Conservation (phyloP, 495 filamentous ascomycete genomes). For the Massariosphaeria phaeospora region DNA sequence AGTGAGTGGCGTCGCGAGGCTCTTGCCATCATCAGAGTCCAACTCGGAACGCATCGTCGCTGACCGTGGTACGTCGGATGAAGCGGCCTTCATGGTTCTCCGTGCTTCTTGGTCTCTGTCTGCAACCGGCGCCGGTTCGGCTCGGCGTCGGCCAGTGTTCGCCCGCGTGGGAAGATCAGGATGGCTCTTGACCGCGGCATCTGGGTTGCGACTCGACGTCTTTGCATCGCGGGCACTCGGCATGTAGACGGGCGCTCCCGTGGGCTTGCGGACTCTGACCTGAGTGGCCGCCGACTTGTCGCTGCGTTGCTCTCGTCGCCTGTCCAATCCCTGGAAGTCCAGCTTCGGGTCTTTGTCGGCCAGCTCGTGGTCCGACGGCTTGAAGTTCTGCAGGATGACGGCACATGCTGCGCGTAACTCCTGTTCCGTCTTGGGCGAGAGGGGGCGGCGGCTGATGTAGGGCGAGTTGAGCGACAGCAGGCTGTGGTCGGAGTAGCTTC, state of each 20-base stretch:
- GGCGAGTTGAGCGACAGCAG: constrained; percentile 33
- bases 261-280: constrained; percentile 8
- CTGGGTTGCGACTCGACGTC: constrained; percentile 10
- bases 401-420: constrained; percentile 40
- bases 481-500: constrained; percentile 27
- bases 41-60: constrained; percentile 17
- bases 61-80: constrained; percentile 20
- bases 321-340: constrained; percentile 22
- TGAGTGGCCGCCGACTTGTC: not conserved
- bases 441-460: constrained; percentile 36
- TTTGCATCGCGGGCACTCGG: constrained; percentile 9
- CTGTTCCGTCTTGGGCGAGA: constrained; percentile 33
- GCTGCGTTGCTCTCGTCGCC: no score
- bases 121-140: not conserved
- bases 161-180: constrained; percentile 18
- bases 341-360: constrained; percentile 32
- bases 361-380: constrained; percentile 37
- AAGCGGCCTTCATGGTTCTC: constrained; percentile 7
- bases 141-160: constrained; percentile 28
- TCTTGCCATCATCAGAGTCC: constrained; percentile 29
- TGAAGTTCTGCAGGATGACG: constrained; percentile 39
- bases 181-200: constrained; percentile 8
- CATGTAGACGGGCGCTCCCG: constrained; percentile 5
- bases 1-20: constrained; percentile 34
- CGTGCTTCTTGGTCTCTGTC: constrained; percentile 1